Evolutionary conservation across 129 eudicot genomes (phyloP).

Genomic region (Erigeron canadensis): DNA sequence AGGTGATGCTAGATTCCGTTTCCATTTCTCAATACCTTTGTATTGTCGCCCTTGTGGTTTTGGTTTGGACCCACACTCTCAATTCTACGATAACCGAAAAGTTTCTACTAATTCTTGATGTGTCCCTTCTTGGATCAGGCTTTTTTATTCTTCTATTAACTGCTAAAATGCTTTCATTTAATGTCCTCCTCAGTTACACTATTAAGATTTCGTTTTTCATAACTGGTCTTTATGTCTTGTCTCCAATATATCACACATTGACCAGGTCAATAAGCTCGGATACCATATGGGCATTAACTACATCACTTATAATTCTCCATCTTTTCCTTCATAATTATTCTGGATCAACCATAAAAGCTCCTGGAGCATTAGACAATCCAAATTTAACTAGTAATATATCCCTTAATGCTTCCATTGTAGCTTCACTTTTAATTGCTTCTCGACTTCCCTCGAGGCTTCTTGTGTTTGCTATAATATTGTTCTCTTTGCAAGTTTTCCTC

Average conservation of each 20-base stretch:
- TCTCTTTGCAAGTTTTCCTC: conserved; percentile 19
- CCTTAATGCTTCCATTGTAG: conserved; percentile 84
- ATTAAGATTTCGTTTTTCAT: conserved; percentile 73
- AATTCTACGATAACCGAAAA: conserved; percentile 47
- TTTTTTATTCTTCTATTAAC: conserved; percentile 64
- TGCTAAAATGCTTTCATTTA: conserved; percentile 56
- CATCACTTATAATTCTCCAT: conserved; percentile 74
- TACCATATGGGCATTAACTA: conserved; percentile 82
- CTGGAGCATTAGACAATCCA: conserved; percentile 67
- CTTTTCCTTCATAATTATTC: conserved; percentile 85
- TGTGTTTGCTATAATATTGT: conserved; percentile 66
- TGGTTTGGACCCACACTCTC: conserved; percentile 85
- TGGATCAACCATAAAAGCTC: conserved; percentile 78
- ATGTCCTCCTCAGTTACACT: conserved; percentile 51
- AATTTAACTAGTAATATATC: conserved; percentile 72
- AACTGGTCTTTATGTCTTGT: conserved; percentile 61
- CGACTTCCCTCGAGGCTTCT: conserved; percentile 85
- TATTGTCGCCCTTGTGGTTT: conserved; percentile 81
- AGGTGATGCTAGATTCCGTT: conserved; percentile 78
- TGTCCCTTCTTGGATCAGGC: conserved; percentile 64
- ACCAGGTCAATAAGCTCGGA: conserved; percentile 92
- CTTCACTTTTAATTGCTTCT: conserved; percentile 89
- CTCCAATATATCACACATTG: conserved; percentile 90
- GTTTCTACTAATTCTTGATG: conserved; percentile 67
- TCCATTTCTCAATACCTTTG: conserved; percentile 87